Evolutionary conservation across 805 yeast species (phyloP), one percentile per base, ranked within the genome.

Genomic region (Blastobotrys muscicola): DNA sequence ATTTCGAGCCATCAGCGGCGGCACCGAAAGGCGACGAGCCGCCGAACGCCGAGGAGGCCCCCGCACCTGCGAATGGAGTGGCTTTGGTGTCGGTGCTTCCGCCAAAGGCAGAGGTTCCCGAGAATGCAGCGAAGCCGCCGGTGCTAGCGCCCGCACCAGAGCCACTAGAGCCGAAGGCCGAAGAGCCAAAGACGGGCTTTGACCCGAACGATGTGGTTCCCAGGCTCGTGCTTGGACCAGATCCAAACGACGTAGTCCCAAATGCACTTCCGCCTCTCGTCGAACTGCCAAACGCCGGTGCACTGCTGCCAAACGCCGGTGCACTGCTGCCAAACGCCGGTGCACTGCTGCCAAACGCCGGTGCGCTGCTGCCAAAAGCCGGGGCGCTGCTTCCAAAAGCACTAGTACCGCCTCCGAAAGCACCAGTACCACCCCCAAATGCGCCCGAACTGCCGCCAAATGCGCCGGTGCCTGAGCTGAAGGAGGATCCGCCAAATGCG

Each of bases 391-490:
- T 23, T 16, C 39, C 46, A 37, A 54, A 54, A 29, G 58, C 56
- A 23, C 54, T 48, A 23, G 51, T 43, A 4, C 55, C 55, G 13
- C 14, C 20, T 14, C 49, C 48, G 34, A 46, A 46, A 7, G 46
- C 38, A 5, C 40, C 39, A 8, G 39, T 23, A 33, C 43, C 38
- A 30, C 39, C 33, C 10, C 55, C 53, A 42, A 51, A 50, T 2
- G 54, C 49, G 16, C 62, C 14, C 26, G 35, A 30, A 13, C 12
- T 15, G 23, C 26, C 26, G 6, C 26, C 26, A 23, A 16, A 36
- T 6, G 47, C 38, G 5, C 44, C 34, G 9, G 46, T 11, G 3
- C 40, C 32, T 5, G 36, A 20, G 14, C 38, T 12, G n/a, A 6
- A 29, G 20, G 41, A 31, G 26, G 34, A 15, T 12, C 30, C 8